These are phyloP conservation scores for Rhododendron ferrugineum DNA, from an alignment of 148 eudicot species.

Conservation along the genomic window DNA sequence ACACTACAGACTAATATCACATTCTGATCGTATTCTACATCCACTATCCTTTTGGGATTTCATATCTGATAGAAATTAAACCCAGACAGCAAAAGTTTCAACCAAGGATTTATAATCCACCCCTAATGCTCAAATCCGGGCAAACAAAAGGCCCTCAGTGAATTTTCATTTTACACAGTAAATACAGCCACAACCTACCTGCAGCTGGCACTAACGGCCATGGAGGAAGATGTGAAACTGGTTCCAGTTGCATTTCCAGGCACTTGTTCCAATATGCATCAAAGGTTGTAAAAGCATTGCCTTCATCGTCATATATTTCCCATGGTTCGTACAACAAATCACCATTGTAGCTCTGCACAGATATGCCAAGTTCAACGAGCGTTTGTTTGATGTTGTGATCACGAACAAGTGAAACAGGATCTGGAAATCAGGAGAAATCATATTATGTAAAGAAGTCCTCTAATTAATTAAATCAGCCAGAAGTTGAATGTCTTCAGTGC, in stretches of 20 bases:
- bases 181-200: conserved; percentile 32
- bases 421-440: conserved; percentile 33
- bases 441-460: neutral
- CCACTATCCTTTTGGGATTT: neutral
- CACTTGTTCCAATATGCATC: conserved; percentile 77
- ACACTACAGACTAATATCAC: neutral
- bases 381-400: conserved; percentile 81
- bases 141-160: neutral
- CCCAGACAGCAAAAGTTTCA: neutral
- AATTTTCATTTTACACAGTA: neutral
- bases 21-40: neutral
- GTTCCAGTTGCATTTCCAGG: conserved; percentile 50
- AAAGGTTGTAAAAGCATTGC: conserved; percentile 71
- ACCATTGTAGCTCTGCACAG: conserved; percentile 72
- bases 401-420: conserved; percentile 94
- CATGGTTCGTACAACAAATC: conserved; percentile 93
- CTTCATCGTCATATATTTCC: conserved; percentile 80
- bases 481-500: neutral
- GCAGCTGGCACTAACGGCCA: conserved; percentile 56
- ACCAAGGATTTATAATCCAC: neutral
- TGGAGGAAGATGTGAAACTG: conserved; percentile 66
- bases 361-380: conserved; percentile 56
- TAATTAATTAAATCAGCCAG: neutral
- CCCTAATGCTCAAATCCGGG: neutral
- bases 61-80: neutral